Percentiles rank a stretch among this genome's conserved stretches.
Evolutionary conservation across 2,329 filamentous ascomycete genomes (phyloP).

Genomic region (Apiospora saccharicola): DNA sequence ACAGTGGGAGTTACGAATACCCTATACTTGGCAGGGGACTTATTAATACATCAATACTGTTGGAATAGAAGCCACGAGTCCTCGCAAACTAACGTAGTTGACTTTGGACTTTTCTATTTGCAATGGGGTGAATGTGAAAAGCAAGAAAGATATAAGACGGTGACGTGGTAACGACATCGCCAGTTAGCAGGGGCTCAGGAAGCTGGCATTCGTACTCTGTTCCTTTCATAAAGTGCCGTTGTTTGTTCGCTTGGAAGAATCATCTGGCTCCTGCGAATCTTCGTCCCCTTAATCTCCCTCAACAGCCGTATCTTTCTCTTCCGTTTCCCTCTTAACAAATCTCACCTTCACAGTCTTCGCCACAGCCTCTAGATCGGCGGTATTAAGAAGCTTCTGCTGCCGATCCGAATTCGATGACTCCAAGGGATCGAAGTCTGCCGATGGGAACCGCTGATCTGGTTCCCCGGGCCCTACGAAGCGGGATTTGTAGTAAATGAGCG

Average conservation of each 20-base stretch:
- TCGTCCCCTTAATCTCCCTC: background rate
- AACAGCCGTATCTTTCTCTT: background rate
- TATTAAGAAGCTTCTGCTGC: background rate
- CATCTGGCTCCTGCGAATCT: no score
- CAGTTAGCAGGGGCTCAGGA: no score
- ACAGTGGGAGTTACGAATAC: background rate
- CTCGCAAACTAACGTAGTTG: background rate
- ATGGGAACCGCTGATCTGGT: background rate
- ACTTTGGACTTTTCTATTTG: no score
- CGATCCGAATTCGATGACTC: background rate
- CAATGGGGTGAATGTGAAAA: no score
- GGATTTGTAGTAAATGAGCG: slow-evolving; percentile 22
- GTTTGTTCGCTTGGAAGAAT: no score
- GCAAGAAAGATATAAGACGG: no score
- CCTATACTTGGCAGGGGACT: background rate
- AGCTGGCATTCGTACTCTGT: no score
- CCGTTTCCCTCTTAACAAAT: background rate
- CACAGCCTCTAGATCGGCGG: background rate
- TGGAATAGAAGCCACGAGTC: background rate
- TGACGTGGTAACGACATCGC: no score
- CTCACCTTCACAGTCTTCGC: background rate
- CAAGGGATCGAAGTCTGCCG: background rate
- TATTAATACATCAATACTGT: background rate
- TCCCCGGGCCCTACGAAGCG: background rate
- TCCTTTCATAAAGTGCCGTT: no score